Evolutionary conservation across 768 basidiomycete genomes (phyloP).

Genomic region (Termitomyces sp.): DNA sequence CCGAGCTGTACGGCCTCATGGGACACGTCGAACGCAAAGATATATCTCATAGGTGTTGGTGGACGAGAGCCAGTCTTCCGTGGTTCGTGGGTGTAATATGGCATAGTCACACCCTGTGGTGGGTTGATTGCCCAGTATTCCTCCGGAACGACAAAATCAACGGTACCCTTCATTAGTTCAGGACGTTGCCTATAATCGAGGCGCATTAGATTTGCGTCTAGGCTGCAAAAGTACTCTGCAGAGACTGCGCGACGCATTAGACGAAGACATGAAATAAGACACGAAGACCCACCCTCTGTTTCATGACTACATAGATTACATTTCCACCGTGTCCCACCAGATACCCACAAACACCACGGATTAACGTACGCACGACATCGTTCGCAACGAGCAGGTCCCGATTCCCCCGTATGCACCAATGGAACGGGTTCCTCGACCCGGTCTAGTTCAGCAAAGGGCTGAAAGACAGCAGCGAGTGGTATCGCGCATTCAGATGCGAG

Average conservation of each 20-base stretch:
- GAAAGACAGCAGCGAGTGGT: slow-evolving; percentile 79
- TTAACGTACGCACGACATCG: slow-evolving; percentile 89
- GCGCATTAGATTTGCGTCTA: slow-evolving; percentile 73
- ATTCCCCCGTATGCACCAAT: slow-evolving; percentile 60
- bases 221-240: slow-evolving; percentile 76
- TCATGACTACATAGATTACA: slow-evolving; percentile 88
- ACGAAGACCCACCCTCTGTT: slow-evolving; percentile 64
- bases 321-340: slow-evolving; percentile 81
- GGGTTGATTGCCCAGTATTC: slow-evolving; percentile 85
- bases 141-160: slow-evolving; percentile 80
- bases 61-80: slow-evolving; percentile 37
- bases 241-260: slow-evolving; percentile 43
- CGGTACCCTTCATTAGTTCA: slow-evolving; percentile 85
- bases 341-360: slow-evolving; percentile 84
- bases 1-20: slow-evolving; percentile 61
- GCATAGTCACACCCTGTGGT: slow-evolving; percentile 41
- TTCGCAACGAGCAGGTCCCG: slow-evolving; percentile 80
- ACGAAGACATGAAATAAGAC: neutral
- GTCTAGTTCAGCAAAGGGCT: slow-evolving; percentile 85
- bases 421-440: slow-evolving; percentile 77
- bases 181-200: slow-evolving; percentile 78
- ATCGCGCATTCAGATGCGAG: slow-evolving; percentile 79
- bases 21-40: slow-evolving; percentile 90
- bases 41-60: slow-evolving; percentile 63
- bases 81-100: slow-evolving; percentile 49